Percentiles rank a stretch among this genome's conserved stretches.
Conservation (phyloP, 1,284 basidiomycete species). For the Cryptococcus sp. region DNA sequence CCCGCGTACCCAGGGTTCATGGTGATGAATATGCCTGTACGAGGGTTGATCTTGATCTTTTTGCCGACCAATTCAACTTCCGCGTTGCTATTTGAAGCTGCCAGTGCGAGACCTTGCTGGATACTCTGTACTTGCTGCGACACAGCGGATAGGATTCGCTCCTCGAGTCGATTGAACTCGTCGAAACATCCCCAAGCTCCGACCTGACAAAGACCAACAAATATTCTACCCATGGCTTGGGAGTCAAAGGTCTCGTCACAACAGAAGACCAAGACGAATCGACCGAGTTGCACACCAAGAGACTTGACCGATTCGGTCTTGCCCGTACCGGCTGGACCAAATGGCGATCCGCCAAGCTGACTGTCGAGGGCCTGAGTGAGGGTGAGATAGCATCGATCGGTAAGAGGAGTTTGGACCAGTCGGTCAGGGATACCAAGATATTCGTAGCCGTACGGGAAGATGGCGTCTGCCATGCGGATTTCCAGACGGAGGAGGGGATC, state of each 20-base stretch:
- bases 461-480: constrained; percentile 86
- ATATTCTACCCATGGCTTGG: constrained; percentile 99
- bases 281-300: constrained; percentile 92
- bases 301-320: constrained; percentile 99
- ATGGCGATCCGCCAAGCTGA: constrained; percentile 94
- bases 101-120: constrained; percentile 84
- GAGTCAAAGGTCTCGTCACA: constrained; percentile 99
- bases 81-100: constrained; percentile 76
- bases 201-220: constrained; percentile 96
- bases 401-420: constrained; percentile 96
- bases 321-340: constrained; percentile 98
- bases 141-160: constrained; percentile 95
- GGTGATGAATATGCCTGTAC: constrained; percentile 96
- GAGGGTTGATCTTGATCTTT: constrained; percentile 85
- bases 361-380: constrained; percentile 93
- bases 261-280: constrained; percentile 98
- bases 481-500: constrained; percentile 77
- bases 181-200: constrained; percentile 99
- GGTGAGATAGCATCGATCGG: constrained; percentile 96
- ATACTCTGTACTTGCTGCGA: constrained; percentile 99
- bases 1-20: constrained; percentile 97
- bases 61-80: constrained; percentile 98
- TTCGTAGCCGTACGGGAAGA: constrained; percentile 98
- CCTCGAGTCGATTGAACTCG: constrained; percentile 97
- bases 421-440: constrained; percentile 96